Percentiles rank a stretch among this genome's conserved stretches.
Evolutionary conservation across 306 rosid species (phyloP).

Genomic region (Casuarina glauca): DNA sequence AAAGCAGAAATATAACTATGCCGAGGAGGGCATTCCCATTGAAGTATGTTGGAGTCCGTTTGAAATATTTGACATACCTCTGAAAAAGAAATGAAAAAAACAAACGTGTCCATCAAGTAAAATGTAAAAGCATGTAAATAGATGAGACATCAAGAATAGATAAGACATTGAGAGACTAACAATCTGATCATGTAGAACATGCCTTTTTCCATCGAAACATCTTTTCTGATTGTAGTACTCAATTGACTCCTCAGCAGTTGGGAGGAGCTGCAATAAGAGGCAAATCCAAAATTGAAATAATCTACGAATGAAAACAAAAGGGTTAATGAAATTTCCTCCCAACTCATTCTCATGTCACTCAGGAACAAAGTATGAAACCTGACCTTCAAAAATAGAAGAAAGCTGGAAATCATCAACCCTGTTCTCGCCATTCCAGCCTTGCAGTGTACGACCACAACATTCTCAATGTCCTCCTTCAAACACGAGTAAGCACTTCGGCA

Average conservation of each 20-base stretch:
- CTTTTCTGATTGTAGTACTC: constrained; percentile 96
- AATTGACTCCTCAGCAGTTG: constrained; percentile 96
- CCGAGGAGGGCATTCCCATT: constrained; percentile 80
- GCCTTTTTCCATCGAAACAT: constrained; percentile 93
- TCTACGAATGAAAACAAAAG: constrained; percentile 14
- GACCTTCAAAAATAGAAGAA: constrained; percentile 87
- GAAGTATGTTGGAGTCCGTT: constrained; percentile 82
- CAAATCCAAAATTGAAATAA: constrained; percentile 23
- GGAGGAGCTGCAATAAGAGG: constrained; percentile 72
- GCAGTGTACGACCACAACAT: constrained; percentile 98
- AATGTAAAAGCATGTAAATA: constrained; percentile 7
- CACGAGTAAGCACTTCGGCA: constrained; percentile 97
- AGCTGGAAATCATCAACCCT: constrained; percentile 98
- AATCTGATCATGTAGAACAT: constrained; percentile 94
- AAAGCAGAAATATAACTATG: constrained; percentile 63
- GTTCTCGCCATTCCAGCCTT: constrained; percentile 99
- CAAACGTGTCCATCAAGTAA: background rate
- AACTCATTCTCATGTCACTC: constrained; percentile 20
- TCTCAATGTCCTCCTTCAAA: constrained; percentile 95
- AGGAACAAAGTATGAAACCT: constrained; percentile 22
- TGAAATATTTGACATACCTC: constrained; percentile 95
- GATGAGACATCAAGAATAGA: constrained; percentile 5
- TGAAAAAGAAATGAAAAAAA: constrained; percentile 28
- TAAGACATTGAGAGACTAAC: constrained; percentile 44
- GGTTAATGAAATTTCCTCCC: constrained; percentile 16